phyloP scores from a whole-genome alignment of 106 monocot genomes.

The Vanilla planifolia region DNA sequence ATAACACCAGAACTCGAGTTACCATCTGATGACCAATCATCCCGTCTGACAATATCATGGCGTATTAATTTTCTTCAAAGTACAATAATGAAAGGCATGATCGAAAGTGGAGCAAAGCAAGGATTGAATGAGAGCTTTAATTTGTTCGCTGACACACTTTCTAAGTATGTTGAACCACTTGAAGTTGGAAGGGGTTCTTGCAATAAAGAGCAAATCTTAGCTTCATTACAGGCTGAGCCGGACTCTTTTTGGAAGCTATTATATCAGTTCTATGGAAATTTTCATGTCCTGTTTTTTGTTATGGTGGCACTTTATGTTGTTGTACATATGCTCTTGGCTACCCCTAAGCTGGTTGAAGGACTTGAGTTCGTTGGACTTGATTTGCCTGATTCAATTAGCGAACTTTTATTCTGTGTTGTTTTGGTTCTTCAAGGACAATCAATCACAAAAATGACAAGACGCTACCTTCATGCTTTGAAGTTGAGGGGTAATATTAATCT shows the following conservation, averaged over 20 bases:
- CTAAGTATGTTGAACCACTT: conserved; percentile 28
- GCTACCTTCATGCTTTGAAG: not conserved
- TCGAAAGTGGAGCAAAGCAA: conserved; percentile 42
- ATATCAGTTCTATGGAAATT: conserved; percentile 48
- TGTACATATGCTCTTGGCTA: conserved; percentile 44
- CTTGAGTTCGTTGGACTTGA: conserved; percentile 65
- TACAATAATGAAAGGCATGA: conserved; percentile 65
- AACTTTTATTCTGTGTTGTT: conserved; percentile 44
- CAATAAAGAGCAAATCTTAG: conserved; percentile 41
- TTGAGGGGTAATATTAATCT: not conserved
- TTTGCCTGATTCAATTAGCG: conserved; percentile 61
- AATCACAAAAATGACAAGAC: not conserved
- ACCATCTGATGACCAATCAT: conserved; percentile 29
- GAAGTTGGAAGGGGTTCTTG: conserved; percentile 10
- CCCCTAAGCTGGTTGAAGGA: conserved; percentile 16
- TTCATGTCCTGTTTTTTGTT: conserved; percentile 34
- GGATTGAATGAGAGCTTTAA: conserved; percentile 61
- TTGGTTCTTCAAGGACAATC: conserved; percentile 38
- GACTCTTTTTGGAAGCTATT: conserved; percentile 45
- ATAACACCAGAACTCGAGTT: conserved; percentile 34
- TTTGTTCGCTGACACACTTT: conserved; percentile 34
- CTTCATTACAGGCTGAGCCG: conserved; percentile 39
- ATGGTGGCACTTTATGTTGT: conserved; percentile 40
- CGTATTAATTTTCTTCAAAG: conserved; percentile 49
- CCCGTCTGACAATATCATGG: conserved; percentile 50